These are phyloP conservation scores for Alternaria sp. DNA, from an alignment of 2,329 filamentous ascomycete species.

Conservation along the genomic window DNA sequence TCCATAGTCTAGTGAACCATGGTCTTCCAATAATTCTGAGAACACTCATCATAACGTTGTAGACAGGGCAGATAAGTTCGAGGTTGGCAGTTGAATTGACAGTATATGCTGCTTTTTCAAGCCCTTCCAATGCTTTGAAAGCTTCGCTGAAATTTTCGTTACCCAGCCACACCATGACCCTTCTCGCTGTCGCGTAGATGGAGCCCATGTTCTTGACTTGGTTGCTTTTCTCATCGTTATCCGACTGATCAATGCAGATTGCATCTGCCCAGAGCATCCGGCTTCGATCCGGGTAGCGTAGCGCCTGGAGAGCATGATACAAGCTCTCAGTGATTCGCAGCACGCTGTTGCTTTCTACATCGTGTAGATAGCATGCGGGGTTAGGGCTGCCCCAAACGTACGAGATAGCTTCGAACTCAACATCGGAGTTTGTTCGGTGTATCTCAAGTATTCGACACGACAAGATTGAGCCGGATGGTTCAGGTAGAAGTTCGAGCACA, in stretches of 20 bases:
- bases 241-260: background rate
- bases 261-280: background rate
- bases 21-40: background rate
- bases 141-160: background rate
- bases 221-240: background rate
- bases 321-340: background rate
- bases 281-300: background rate
- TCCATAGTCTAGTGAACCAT: background rate
- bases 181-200: background rate
- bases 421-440: background rate
- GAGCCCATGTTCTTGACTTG: background rate
- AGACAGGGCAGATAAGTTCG: background rate
- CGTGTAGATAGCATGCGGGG: background rate
- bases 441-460: background rate
- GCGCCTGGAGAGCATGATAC: background rate
- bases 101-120: no score
- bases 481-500: background rate
- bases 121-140: background rate
- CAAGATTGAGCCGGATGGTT: accelerated
- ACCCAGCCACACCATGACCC: background rate
- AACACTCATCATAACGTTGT: background rate
- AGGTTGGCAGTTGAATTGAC: background rate
- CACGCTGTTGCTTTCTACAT: background rate
- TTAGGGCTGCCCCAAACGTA: background rate
- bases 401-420: background rate